Percentiles rank a stretch among this genome's conserved stretches.
phyloP scores from a whole-genome alignment of 208 protist genomes.

The Crithidia brevicula region DNA sequence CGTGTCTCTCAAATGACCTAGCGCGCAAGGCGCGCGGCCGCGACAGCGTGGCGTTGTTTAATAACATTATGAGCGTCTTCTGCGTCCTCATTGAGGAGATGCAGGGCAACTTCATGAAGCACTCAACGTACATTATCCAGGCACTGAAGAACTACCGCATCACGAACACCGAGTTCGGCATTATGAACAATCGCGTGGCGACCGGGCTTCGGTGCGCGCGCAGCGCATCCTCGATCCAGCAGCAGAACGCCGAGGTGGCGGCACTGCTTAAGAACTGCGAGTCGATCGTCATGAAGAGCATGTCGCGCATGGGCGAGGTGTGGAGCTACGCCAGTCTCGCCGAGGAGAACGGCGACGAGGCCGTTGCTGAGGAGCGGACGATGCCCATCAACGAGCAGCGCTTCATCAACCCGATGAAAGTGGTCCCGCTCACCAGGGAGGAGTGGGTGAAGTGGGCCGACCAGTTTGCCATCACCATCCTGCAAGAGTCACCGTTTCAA shows the following conservation, averaged over 20 bases:
- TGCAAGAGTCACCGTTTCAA: conserved; percentile 86
- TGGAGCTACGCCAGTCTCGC: conserved; percentile 54
- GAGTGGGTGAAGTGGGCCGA: conserved; percentile 82
- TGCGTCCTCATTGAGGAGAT: conserved; percentile 58
- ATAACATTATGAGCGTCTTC: conserved; percentile 80
- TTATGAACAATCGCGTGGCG: conserved; percentile 60
- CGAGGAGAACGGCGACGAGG: conserved; percentile 41
- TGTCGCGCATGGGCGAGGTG: conserved; percentile 60
- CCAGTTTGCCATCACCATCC: conserved; percentile 64
- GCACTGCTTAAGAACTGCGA: conserved; percentile 71
- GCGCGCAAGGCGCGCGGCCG: conserved; percentile 26
- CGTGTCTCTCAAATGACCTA: conserved; percentile 41
- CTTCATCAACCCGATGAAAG: conserved; percentile 60
- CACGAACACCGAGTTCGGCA: conserved; percentile 58
- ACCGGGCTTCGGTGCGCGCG: conserved; percentile 47
- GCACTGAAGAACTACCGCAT: conserved; percentile 74
- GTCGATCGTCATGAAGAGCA: conserved; percentile 43
- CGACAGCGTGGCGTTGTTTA: conserved; percentile 43
- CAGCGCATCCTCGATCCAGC: conserved; percentile 37
- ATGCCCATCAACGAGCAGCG: conserved; percentile 68
- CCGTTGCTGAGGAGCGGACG: conserved; percentile 51
- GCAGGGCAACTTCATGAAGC: conserved; percentile 83
- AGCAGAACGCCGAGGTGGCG: conserved; percentile 52
- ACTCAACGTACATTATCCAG: conserved; percentile 68
- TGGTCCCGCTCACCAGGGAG: conserved; percentile 71